These are phyloP conservation scores for Bruguiera gymnorhiza DNA, from an alignment of 345 rosid species.

Conservation along the genomic window DNA sequence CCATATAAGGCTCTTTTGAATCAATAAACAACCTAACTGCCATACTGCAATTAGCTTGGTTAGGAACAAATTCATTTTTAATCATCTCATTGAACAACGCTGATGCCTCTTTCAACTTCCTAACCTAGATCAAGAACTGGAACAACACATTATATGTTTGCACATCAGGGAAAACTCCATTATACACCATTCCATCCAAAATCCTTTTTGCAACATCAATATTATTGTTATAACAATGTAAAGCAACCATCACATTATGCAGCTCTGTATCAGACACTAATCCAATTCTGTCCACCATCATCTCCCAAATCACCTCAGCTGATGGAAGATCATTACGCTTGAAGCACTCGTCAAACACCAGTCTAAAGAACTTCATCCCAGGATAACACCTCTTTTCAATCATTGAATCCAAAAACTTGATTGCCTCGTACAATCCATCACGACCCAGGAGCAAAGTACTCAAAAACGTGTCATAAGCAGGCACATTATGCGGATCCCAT, in stretches of 20 bases:
- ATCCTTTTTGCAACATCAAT: constrained; percentile 35
- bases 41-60: constrained; percentile 31
- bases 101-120: constrained; percentile 41
- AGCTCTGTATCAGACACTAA: constrained; percentile 42
- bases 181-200: constrained; percentile 50
- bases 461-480: constrained; percentile 51
- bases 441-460: constrained; percentile 41
- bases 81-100: constrained; percentile 47
- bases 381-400: constrained; percentile 42
- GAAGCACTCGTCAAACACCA: constrained; percentile 33
- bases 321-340: constrained; percentile 28
- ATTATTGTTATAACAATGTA: constrained; percentile 35
- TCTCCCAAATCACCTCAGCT: constrained; percentile 47
- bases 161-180: constrained; percentile 47
- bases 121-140: constrained; percentile 38
- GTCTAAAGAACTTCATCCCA: constrained; percentile 39
- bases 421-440: constrained; percentile 39
- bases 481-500: constrained; percentile 50
- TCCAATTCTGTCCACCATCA: constrained; percentile 34
- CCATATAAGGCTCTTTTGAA: constrained; percentile 37
- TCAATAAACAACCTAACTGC: constrained; percentile 41
- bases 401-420: constrained; percentile 32
- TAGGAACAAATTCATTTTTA: constrained; percentile 44
- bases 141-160: constrained; percentile 46
- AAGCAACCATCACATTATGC: constrained; percentile 47